phyloP scores from a whole-genome alignment of 495 filamentous ascomycete genomes.

The Hypomontagnella monticulosa region DNA sequence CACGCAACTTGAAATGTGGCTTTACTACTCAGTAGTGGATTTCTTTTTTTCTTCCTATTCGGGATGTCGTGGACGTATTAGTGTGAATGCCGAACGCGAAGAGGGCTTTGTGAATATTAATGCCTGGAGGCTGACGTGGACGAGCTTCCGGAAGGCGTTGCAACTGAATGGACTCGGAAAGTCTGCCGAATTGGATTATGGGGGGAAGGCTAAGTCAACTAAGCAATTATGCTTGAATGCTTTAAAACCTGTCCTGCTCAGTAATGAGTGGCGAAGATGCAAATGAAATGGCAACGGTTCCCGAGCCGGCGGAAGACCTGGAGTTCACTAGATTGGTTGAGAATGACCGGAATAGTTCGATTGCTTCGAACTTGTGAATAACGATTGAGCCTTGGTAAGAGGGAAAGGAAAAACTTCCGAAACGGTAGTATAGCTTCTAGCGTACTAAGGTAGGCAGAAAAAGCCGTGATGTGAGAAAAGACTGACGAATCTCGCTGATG shows the following conservation, averaged over 20 bases:
- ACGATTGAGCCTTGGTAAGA: constrained; percentile 33
- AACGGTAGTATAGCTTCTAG: constrained; percentile 21
- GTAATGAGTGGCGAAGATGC: constrained; percentile 27
- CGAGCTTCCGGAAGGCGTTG: constrained; percentile 20
- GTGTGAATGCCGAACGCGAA: constrained; percentile 13
- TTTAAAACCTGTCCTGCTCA: constrained; percentile 18
- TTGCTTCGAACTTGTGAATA: constrained; percentile 8
- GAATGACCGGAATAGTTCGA: constrained; percentile 30
- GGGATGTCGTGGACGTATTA: constrained; percentile 16
- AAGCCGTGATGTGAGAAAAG: constrained; percentile 25
- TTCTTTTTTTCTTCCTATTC: constrained; percentile 22
- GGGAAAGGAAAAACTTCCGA: constrained; percentile 30
- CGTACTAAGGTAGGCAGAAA: constrained; percentile 39
- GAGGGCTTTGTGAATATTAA: constrained; percentile 23
- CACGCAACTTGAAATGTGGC: constrained; percentile 35
- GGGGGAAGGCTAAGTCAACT: constrained; percentile 25
- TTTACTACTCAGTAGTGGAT: constrained; percentile 24
- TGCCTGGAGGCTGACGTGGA: constrained; percentile 33
- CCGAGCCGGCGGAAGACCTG: constrained; percentile 45
- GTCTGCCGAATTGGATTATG: constrained; percentile 17
- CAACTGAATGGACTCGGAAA: constrained; percentile 14
- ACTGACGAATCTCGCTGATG: constrained; percentile 38
- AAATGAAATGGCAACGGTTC: constrained; percentile 36
- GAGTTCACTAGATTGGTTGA: constrained; percentile 35
- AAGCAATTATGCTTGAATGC: constrained; percentile 32